Evolutionary conservation across 1,139 yeast genomes (phyloP).

Genomic region (Hansenula sp.): DNA sequence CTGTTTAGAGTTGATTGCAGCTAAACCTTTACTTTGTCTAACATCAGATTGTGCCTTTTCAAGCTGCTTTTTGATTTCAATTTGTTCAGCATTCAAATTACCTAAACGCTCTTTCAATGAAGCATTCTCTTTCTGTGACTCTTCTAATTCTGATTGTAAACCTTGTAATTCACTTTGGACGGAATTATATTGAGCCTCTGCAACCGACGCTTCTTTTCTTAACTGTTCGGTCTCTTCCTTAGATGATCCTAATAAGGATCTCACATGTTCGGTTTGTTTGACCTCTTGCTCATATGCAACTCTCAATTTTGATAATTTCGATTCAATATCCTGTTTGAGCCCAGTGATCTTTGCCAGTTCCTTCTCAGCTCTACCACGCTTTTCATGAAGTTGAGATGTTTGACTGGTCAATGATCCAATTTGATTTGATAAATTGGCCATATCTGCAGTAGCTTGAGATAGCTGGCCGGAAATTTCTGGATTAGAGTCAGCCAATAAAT

Average conservation of each 20-base stretch:
- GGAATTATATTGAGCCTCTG: slow-evolving; percentile 79
- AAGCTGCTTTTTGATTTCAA: slow-evolving; percentile 53
- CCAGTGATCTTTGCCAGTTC: slow-evolving; percentile 65
- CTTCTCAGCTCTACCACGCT: slow-evolving; percentile 69
- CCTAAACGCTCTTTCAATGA: slow-evolving; percentile 66
- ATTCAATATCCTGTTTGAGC: slow-evolving; percentile 68
- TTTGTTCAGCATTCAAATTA: slow-evolving; percentile 61
- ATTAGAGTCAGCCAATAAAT: slow-evolving; percentile 49
- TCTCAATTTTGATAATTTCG: slow-evolving; percentile 62
- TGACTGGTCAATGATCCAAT: slow-evolving; percentile 75
- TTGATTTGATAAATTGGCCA: slow-evolving; percentile 85
- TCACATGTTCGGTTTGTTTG: slow-evolving; percentile 68
- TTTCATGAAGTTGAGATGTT: slow-evolving; percentile 65
- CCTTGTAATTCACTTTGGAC: slow-evolving; percentile 65
- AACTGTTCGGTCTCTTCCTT: slow-evolving; percentile 69
- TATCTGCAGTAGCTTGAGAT: slow-evolving; percentile 77
- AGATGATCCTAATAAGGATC: slow-evolving; percentile 52
- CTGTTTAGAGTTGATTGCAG: slow-evolving; percentile 67
- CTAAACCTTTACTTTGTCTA: slow-evolving; percentile 58
- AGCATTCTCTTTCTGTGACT: slow-evolving; percentile 63
- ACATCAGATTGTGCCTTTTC: slow-evolving; percentile 49
- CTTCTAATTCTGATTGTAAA: slow-evolving; percentile 56
- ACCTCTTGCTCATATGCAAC: slow-evolving; percentile 77
- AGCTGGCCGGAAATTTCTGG: slow-evolving; percentile 59
- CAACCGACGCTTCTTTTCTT: slow-evolving; percentile 69